Percentiles rank a stretch among this genome's conserved stretches.
phyloP scores from a whole-genome alignment of 192 early-diverging fungal genomes.

The Coemansia reversa region DNA sequence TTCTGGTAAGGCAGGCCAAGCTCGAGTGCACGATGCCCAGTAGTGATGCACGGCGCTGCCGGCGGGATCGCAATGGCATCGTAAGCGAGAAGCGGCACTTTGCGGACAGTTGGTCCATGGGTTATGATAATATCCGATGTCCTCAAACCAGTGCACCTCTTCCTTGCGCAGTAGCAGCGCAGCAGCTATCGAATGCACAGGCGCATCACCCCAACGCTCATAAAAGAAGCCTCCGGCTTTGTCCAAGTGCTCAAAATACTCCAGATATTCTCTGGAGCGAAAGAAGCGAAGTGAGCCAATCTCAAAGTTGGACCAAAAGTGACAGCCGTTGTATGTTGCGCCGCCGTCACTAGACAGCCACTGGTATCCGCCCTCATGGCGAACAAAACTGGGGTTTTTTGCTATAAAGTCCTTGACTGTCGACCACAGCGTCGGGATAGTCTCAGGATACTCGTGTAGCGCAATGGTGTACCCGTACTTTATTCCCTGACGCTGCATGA shows the following conservation, averaged over 20 bases:
- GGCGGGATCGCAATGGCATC: slow-evolving; percentile 51
- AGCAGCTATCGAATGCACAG: slow-evolving; percentile 66
- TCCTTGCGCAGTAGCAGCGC: slow-evolving; percentile 56
- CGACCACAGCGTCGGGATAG: slow-evolving; percentile 73
- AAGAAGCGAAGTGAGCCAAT: slow-evolving; percentile 71
- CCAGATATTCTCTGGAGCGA: slow-evolving; percentile 65
- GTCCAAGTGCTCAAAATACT: slow-evolving; percentile 74
- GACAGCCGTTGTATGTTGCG: slow-evolving; percentile 70
- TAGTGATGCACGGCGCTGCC: slow-evolving; percentile 49
- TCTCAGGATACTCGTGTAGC: slow-evolving; percentile 67
- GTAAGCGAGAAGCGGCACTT: slow-evolving; percentile 25
- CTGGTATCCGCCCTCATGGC: slow-evolving; percentile 37
- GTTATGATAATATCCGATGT: slow-evolving; percentile 67
- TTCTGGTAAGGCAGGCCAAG: slow-evolving; percentile 31
- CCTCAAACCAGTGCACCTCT: slow-evolving; percentile 69
- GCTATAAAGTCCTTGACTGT: slow-evolving; percentile 58
- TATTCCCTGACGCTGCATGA: slow-evolving; percentile 72
- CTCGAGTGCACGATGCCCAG: slow-evolving; percentile 50
- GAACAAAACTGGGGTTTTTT: slow-evolving; percentile 53
- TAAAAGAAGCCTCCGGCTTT: slow-evolving; percentile 81
- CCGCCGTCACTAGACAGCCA: slow-evolving; percentile 58
- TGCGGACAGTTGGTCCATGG: slow-evolving; percentile 57
- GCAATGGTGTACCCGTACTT: slow-evolving; percentile 82
- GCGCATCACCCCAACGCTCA: slow-evolving; percentile 75
- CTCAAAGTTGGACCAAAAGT: slow-evolving; percentile 93